These are phyloP conservation scores for Blastobotrys chiropterorum DNA, from an alignment of 805 yeast species.

Conservation along the genomic window DNA sequence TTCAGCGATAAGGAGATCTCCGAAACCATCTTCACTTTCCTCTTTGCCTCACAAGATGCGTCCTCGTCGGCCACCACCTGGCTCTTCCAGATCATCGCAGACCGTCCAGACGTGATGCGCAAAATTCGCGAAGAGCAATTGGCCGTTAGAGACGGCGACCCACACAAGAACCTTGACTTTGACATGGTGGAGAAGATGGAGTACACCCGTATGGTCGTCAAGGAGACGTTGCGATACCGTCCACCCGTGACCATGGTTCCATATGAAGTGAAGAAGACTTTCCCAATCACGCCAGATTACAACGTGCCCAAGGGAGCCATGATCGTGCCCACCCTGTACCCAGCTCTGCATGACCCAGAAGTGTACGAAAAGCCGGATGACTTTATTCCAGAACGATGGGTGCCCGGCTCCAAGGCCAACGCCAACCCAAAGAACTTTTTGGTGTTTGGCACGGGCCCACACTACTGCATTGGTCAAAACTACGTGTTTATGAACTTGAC, in stretches of 20 bases:
- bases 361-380: constrained; percentile 92
- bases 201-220: constrained; percentile 85
- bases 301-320: constrained; percentile 95
- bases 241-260: constrained; percentile 99
- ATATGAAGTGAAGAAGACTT: constrained; percentile 79
- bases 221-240: constrained; percentile 86
- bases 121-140: constrained; percentile 92
- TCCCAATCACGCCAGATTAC: constrained; percentile 77
- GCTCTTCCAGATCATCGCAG: constrained; percentile 94
- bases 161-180: constrained; percentile 51
- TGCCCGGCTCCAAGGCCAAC: constrained; percentile 60
- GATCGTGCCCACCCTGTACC: constrained; percentile 94
- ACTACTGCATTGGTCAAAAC: constrained; percentile 90
- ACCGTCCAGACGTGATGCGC: constrained; percentile 81
- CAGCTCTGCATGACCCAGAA: constrained; percentile 96
- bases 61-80: constrained; percentile 96
- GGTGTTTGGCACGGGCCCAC: constrained; percentile 96
- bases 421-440: constrained; percentile 86
- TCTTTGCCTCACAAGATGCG: constrained; percentile 98
- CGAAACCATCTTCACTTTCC: constrained; percentile 92
- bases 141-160: constrained; percentile 72
- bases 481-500: constrained; percentile 89
- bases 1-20: constrained; percentile 89
- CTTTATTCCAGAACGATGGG: constrained; percentile 96
- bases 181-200: constrained; percentile 80